Conservation (phyloP, 306 rosid genomes). For the Alnus glutinosa region DNA sequence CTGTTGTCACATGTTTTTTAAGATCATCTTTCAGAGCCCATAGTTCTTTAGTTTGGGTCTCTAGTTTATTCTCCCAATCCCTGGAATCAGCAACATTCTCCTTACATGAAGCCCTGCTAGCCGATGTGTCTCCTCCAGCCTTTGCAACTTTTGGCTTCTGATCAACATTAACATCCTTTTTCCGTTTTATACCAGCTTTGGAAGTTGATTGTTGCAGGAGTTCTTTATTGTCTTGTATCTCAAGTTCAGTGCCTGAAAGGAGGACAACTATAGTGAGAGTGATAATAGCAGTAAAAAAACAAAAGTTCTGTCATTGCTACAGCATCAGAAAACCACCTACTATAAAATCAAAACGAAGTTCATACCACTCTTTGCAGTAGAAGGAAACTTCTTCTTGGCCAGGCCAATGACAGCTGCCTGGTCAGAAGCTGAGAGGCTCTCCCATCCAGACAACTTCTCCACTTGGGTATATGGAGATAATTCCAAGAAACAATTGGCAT, state of each 20-base stretch:
- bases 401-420: constrained; percentile 62
- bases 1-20: constrained; percentile 64
- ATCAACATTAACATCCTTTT: constrained; percentile 43
- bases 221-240: constrained; percentile 48
- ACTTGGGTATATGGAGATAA: constrained; percentile 61
- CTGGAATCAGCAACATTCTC: constrained; percentile 29
- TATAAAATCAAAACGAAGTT: constrained; percentile 20
- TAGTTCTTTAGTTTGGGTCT: constrained; percentile 72
- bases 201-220: constrained; percentile 39
- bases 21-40: constrained; percentile 91
- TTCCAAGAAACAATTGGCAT: constrained; percentile 82
- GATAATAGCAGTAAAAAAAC: constrained; percentile 11
- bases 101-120: constrained; percentile 38
- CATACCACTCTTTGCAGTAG: constrained; percentile 52
- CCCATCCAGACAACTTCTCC: constrained; percentile 86
- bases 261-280: constrained; percentile 28
- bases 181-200: constrained; percentile 69
- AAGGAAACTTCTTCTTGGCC: constrained; percentile 47
- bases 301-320: constrained; percentile 6
- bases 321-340: constrained; percentile 25
- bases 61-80: constrained; percentile 53
- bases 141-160: constrained; percentile 67
- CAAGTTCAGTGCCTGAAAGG: constrained; percentile 40
- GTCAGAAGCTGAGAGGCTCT: constrained; percentile 66
- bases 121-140: constrained; percentile 59